Conservation (phyloP, 768 basidiomycete genomes). For the Leccinum longicurvipes region DNA sequence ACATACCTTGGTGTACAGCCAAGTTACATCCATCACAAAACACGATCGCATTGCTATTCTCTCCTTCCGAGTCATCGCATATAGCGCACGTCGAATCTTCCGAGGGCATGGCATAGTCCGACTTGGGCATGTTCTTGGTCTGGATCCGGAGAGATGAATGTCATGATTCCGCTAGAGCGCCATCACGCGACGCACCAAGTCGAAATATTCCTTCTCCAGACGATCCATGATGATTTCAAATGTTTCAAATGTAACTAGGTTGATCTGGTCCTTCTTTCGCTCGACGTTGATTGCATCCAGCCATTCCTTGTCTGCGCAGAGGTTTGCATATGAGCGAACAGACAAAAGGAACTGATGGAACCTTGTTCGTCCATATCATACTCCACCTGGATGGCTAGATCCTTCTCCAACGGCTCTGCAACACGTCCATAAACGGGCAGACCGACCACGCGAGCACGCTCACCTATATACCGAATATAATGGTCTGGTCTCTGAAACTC, state of each 20-base stretch:
- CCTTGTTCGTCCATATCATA: conserved; percentile 99
- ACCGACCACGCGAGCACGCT: conserved; percentile 15
- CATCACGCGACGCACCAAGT: conserved; percentile 57
- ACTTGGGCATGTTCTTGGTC: conserved; percentile 93
- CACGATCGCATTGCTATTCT: conserved; percentile 98
- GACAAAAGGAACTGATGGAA: conserved; percentile 26
- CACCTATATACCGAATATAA: conserved; percentile 91
- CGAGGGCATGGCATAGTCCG: conserved; percentile 79
- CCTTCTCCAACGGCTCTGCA: conserved; percentile 86
- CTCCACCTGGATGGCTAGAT: conserved; percentile 90
- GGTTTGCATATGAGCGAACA: conserved; percentile 3
- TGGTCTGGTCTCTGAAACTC: conserved; percentile 76
- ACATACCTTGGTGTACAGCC: conserved; percentile 96
- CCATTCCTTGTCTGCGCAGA: conserved; percentile 83
- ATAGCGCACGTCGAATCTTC: conserved; percentile 97
- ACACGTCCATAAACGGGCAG: conserved; percentile 4
- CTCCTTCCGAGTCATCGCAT: conserved; percentile 97
- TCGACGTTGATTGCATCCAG: conserved; percentile 81
- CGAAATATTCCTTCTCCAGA: conserved; percentile 98
- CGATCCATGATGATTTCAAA: conserved; percentile 98
- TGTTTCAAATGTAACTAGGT: conserved; percentile 72
- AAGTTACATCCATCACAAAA: conserved; percentile 99
- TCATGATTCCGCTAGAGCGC: conserved; percentile 1
- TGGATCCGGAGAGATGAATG: conserved; percentile 29
- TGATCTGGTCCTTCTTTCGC: conserved; percentile 70